phyloP scores from a whole-genome alignment of 179 eudicot species.

The Carnegiea gigantea region DNA sequence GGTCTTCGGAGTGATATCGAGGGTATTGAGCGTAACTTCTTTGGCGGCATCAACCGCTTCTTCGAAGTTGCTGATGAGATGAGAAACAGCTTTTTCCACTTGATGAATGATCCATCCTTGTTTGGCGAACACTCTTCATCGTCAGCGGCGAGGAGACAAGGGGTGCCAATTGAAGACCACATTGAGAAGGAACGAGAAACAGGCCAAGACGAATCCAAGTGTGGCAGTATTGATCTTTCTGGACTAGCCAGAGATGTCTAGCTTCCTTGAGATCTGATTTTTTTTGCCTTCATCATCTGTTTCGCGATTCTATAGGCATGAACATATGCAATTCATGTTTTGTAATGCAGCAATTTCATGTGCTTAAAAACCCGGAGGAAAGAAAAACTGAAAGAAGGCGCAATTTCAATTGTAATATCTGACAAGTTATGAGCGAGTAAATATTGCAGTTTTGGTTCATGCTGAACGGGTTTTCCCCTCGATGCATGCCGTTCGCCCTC shows the following conservation, averaged over 20 bases:
- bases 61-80: conserved; percentile 80
- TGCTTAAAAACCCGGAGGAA: too few species aligned
- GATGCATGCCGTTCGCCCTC: too few species aligned
- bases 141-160: conserved; percentile 32
- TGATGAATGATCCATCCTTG: conserved; percentile 43
- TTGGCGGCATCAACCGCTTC: conserved; percentile 60
- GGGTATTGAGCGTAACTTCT: conserved; percentile 55
- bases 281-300: not conserved
- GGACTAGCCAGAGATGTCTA: conserved; percentile 72
- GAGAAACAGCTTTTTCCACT: conserved; percentile 50
- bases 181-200: conserved; percentile 32
- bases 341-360: not conserved
- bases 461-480: too few species aligned
- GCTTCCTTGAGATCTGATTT: conserved; percentile 5
- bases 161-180: conserved; percentile 46
- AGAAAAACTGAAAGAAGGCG: too few species aligned
- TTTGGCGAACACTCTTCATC: conserved; percentile 39
- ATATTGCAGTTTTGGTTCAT: too few species aligned
- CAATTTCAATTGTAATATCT: too few species aligned
- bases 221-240: conserved; percentile 63
- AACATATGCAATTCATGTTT: not conserved
- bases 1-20: conserved; percentile 78
- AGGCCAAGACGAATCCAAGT: conserved; percentile 22
- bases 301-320: not conserved
- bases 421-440: too few species aligned